Evolutionary conservation across 2,329 filamentous ascomycete species (phyloP).

Genomic region (Elsinoe perseae): DNA sequence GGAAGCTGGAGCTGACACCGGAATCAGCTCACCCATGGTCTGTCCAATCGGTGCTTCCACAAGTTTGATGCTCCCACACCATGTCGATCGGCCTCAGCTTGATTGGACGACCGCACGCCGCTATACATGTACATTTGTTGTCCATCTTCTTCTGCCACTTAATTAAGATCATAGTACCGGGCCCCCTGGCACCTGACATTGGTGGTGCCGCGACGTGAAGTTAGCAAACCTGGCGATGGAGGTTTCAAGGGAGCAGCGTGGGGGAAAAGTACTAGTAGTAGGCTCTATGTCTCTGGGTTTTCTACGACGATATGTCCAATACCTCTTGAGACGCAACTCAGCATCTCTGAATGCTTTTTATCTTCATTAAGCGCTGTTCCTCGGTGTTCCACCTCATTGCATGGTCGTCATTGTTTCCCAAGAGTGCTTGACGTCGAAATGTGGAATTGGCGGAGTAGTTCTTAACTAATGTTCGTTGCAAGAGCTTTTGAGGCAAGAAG

Average conservation of each 20-base stretch:
- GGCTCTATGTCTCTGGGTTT: background rate
- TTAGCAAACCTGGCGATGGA: no score
- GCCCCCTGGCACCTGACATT: no score
- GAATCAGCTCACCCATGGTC: background rate
- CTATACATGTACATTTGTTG: background rate
- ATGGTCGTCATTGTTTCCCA: no score
- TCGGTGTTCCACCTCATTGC: conserved; percentile 36
- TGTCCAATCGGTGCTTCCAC: background rate
- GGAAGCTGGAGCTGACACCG: conserved; percentile 31
- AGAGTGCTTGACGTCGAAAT: no score
- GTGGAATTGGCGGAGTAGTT: no score
- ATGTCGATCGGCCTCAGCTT: background rate
- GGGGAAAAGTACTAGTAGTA: no score
- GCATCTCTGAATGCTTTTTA: conserved; percentile 31
- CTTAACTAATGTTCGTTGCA: no score
- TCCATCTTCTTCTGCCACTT: no score
- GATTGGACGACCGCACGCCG: background rate
- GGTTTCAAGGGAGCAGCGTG: no score
- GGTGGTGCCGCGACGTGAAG: no score
- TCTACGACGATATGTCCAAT: background rate
- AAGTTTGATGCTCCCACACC: background rate
- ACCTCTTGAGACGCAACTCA: conserved; percentile 29
- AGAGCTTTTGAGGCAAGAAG: no score
- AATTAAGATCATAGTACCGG: no score
- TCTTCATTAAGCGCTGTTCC: conserved; percentile 33